Conservation (phyloP, 805 yeast genomes). For the Candida ficus region DNA sequence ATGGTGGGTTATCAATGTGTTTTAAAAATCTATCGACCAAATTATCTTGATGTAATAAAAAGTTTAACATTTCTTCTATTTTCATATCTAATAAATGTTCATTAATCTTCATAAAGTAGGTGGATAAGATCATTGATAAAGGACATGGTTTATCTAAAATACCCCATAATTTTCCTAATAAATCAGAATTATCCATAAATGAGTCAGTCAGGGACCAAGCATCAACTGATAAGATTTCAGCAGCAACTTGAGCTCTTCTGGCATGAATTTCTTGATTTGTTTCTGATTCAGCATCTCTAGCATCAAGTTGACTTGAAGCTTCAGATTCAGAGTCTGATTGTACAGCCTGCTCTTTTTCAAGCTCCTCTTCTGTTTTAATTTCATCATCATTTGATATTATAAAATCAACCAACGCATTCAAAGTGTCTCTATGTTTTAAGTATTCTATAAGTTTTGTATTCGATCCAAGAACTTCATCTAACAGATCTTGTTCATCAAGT, state of each 20-base stretch:
- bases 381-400: slow-evolving; percentile 39
- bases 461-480: slow-evolving; percentile 68
- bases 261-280: slow-evolving; percentile 32
- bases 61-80: slow-evolving; percentile 69
- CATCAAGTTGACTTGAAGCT: slow-evolving; percentile 2
- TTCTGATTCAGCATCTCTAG: slow-evolving; percentile 25
- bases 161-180: slow-evolving; percentile 73
- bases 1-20: slow-evolving; percentile 88
- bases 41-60: slow-evolving; percentile 60
- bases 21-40: slow-evolving; percentile 76
- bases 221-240: slow-evolving; percentile 86
- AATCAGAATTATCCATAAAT: slow-evolving; percentile 66
- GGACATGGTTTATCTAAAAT: slow-evolving; percentile 65
- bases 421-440: slow-evolving; percentile 70
- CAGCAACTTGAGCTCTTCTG: slow-evolving; percentile 62
- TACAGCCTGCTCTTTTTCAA: background rate
- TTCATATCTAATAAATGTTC: slow-evolving; percentile 88
- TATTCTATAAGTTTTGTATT: slow-evolving; percentile 74
- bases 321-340: slow-evolving; percentile 14
- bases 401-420: slow-evolving; percentile 62
- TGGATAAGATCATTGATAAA: slow-evolving; percentile 69
- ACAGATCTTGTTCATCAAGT: slow-evolving; percentile 68
- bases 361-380: slow-evolving; percentile 15
- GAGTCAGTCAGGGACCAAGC: slow-evolving; percentile 93
- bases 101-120: slow-evolving; percentile 86